These are phyloP conservation scores for Phytophthora fragariaefolia DNA, from an alignment of 352 stramenopile genomes.

Conservation along the genomic window DNA sequence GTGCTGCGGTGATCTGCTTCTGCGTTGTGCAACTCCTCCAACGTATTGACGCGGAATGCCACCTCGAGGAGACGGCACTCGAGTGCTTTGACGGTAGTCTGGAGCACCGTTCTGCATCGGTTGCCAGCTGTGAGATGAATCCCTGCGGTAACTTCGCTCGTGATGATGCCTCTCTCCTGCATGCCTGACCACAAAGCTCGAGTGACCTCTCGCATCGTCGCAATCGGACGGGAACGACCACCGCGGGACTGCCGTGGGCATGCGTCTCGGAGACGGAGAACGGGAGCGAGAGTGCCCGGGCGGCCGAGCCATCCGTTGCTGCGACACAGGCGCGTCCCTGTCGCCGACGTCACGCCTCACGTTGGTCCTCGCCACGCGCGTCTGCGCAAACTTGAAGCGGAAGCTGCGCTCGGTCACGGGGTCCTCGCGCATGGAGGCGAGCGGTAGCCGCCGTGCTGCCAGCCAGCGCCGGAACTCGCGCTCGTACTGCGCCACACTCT, in stretches of 20 bases:
- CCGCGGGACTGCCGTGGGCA: not conserved
- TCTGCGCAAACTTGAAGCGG: slow-evolving; percentile 30
- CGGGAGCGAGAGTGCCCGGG: slow-evolving; percentile 21
- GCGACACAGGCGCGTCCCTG: not conserved
- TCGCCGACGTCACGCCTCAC: not conserved
- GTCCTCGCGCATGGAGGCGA: slow-evolving; percentile 11
- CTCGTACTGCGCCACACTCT: slow-evolving; percentile 41
- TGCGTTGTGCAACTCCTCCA: not conserved
- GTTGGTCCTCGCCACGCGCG: slow-evolving; percentile 16
- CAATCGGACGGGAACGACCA: not conserved
- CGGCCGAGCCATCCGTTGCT: not conserved
- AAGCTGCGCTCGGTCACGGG: slow-evolving; percentile 20
- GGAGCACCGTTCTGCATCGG: not conserved
- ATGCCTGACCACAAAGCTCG: slow-evolving; percentile 1
- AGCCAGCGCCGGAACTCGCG: slow-evolving; percentile 35
- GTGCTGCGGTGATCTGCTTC: slow-evolving; percentile 13
- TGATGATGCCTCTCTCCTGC: not conserved
- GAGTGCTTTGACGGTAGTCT: not conserved
- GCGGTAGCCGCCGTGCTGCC: slow-evolving; percentile 8
- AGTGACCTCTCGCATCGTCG: slow-evolving; percentile 2
- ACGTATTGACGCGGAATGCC: slow-evolving; percentile 4
- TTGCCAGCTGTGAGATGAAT: slow-evolving; percentile 14
- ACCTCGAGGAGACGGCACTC: slow-evolving; percentile 1
- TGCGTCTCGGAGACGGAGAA: slow-evolving; percentile 14
- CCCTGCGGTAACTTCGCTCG: slow-evolving; percentile 22